phyloP scores from a whole-genome alignment of 257 asterid species.

The Przewalskia tangutica region DNA sequence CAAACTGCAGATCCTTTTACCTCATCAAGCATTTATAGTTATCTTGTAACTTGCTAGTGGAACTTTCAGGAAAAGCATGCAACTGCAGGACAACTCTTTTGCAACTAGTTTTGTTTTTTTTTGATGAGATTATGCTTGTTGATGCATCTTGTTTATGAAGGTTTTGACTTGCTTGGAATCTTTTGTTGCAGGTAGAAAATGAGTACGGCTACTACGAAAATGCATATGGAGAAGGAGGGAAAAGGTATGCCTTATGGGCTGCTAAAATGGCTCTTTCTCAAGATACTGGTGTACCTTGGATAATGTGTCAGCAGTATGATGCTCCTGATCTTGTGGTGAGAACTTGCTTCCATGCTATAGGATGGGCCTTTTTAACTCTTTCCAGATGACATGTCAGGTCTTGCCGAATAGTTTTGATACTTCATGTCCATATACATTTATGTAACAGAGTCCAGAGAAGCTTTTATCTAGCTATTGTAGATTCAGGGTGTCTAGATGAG shows the following conservation, averaged over 20 bases:
- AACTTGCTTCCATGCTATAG: background rate
- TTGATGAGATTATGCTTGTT: background rate
- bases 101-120: background rate
- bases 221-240: conserved; percentile 87
- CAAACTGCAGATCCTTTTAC: background rate
- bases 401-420: background rate
- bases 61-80: background rate
- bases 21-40: background rate
- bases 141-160: background rate
- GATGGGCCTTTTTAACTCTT: background rate
- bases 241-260: conserved; percentile 74
- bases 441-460: background rate
- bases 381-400: background rate
- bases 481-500: background rate
- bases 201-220: conserved; percentile 77
- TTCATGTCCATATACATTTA: background rate
- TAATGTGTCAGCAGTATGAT: conserved; percentile 88
- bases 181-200: conserved; percentile 67
- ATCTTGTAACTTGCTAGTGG: background rate
- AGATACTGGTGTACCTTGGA: conserved; percentile 89
- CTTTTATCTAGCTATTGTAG: background rate
- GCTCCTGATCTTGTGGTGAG: conserved; percentile 76
- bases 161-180: background rate
- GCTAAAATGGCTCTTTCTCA: conserved; percentile 85
- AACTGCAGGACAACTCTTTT: background rate